Percentiles rank a stretch among this genome's conserved stretches.
phyloP scores from a whole-genome alignment of 1,284 basidiomycete genomes.

The Sanghuangporus baumii region DNA sequence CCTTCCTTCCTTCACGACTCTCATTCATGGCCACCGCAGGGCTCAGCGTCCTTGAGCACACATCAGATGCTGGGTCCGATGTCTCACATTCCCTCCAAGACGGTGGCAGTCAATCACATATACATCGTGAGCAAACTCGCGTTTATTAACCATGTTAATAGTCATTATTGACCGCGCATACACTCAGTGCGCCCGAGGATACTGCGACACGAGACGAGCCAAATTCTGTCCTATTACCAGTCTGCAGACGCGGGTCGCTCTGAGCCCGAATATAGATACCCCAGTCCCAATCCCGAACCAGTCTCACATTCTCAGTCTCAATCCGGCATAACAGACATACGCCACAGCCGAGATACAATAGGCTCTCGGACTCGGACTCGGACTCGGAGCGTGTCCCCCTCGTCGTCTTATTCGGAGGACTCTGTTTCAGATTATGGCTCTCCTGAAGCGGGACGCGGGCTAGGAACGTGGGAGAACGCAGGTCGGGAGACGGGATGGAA shows the following conservation, averaged over 20 bases:
- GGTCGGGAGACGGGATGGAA: neutral
- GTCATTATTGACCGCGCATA: neutral
- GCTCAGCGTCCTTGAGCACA: neutral
- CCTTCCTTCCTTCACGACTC: neutral
- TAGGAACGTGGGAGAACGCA: neutral
- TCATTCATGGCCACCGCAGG: neutral
- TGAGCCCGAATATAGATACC: neutral
- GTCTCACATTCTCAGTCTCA: neutral
- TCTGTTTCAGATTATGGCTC: neutral
- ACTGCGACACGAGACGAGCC: slow-evolving; percentile 26
- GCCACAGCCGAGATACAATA: neutral
- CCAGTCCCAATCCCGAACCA: neutral
- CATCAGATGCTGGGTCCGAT: neutral
- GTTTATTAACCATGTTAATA: neutral
- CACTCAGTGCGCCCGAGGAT: slow-evolving; percentile 11
- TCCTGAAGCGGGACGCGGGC: neutral
- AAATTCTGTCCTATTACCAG: slow-evolving; percentile 34
- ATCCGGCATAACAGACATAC: neutral
- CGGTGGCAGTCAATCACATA: neutral
- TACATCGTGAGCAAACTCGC: neutral
- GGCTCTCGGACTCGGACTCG: neutral
- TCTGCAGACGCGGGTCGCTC: slow-evolving; percentile 24
- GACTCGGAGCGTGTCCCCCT: neutral
- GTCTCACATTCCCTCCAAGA: neutral
- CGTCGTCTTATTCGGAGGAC: neutral